Evolutionary conservation across 345 rosid species (phyloP).

Genomic region (Arabidopsis arenosa): DNA sequence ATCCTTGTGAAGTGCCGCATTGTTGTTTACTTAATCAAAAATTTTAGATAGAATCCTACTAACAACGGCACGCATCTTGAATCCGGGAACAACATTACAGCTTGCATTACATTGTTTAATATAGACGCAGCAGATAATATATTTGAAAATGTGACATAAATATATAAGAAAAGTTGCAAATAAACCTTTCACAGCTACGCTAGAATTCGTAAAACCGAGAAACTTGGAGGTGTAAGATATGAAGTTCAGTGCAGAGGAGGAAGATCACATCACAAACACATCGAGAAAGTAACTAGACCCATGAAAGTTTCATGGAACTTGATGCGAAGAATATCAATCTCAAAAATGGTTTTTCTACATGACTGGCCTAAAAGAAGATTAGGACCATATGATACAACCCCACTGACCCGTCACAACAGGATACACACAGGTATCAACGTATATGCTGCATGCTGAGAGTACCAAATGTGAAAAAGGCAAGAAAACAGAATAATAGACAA

Average conservation of each 20-base stretch:
- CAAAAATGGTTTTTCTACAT: slow-evolving; percentile 11
- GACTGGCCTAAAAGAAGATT: slow-evolving; percentile 7
- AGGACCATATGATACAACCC: slow-evolving; percentile 20
- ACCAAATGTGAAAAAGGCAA: slow-evolving; percentile 15
- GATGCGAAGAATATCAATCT: slow-evolving; percentile 18
- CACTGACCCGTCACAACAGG: neutral
- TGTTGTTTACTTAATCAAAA: slow-evolving; percentile 28
- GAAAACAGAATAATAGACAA: slow-evolving; percentile 30
- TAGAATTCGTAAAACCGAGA: neutral
- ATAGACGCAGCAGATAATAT: slow-evolving; percentile 11
- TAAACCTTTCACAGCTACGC: slow-evolving; percentile 15
- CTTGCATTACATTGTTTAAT: slow-evolving; percentile 9
- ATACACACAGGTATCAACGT: slow-evolving; percentile 18
- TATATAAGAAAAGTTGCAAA: slow-evolving; percentile 14
- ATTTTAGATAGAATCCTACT: slow-evolving; percentile 21
- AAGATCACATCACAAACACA: slow-evolving; percentile 25
- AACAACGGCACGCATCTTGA: slow-evolving; percentile 2
- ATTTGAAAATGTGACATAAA: neutral
- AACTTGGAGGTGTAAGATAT: slow-evolving; percentile 16
- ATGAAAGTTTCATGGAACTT: slow-evolving; percentile 28
- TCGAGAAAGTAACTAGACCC: slow-evolving; percentile 25
- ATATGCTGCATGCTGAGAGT: slow-evolving; percentile 31
- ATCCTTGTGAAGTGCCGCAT: slow-evolving; percentile 30
- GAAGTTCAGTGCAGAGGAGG: neutral
- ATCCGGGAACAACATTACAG: slow-evolving; percentile 19